Conservation (phyloP, 2,329 filamentous ascomycete species). For the Penicillium sp. region DNA sequence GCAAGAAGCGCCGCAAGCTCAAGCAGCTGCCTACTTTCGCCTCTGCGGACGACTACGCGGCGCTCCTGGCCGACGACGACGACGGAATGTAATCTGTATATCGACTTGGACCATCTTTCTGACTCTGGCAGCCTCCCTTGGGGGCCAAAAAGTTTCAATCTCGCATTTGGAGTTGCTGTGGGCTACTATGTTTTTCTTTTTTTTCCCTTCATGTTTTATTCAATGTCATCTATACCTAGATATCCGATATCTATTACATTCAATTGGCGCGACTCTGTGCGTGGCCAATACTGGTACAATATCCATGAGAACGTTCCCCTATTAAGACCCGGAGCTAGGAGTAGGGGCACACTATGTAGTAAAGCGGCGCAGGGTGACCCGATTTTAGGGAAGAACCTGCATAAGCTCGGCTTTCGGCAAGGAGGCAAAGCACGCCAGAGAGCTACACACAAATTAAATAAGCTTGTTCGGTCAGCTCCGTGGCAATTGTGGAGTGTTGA, state of each 20-base stretch:
- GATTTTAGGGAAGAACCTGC: too few species aligned
- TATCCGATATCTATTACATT: not conserved
- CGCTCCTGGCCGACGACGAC: constrained; percentile 73
- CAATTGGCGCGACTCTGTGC: too few species aligned
- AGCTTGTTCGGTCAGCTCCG: not conserved
- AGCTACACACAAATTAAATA: not conserved
- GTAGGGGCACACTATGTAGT: too few species aligned
- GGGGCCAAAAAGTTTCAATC: not conserved
- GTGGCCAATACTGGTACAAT: too few species aligned
- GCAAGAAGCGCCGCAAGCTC: constrained; percentile 75
- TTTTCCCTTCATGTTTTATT: not conserved
- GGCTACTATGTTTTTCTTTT: constrained; percentile 1
- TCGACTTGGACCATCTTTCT: constrained; percentile 1
- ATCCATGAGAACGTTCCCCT: too few species aligned
- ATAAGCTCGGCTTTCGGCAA: not conserved
- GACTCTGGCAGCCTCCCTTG: not conserved
- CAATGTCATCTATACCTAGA: constrained; percentile 4
- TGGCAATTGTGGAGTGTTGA: constrained; percentile 4
- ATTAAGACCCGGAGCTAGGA: too few species aligned
- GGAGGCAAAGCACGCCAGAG: not conserved
- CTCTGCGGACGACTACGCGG: constrained; percentile 89
- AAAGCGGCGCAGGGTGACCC: too few species aligned
- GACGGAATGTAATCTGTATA: constrained; percentile 41
- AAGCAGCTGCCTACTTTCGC: constrained; percentile 92
- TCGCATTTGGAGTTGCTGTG: constrained; percentile 10